Evolutionary conservation across 805 yeast genomes (phyloP), one percentile per base, ranked within the genome.

Genomic region (Metschnikowia matae): DNA sequence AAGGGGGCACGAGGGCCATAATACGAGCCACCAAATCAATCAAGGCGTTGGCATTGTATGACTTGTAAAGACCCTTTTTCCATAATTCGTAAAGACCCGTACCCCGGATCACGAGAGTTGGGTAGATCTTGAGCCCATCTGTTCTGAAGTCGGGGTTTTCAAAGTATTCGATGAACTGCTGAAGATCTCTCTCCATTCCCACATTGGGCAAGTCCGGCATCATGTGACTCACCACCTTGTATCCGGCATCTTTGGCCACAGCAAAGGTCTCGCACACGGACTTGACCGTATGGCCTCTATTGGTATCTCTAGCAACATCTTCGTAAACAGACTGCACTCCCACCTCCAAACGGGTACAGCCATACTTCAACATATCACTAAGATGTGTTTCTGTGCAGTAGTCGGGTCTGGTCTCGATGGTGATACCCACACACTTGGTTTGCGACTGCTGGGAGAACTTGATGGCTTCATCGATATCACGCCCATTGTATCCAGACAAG

Each of bases 151-250:
- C 96, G 1, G 99, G 99, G 66, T 89, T 94, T 61, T 92, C 98
- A 65, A 94, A 94, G 72, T 94, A 94, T 67, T 94, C 99, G 62
- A 85, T 82, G 65, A 94, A 94, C 71, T 94, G 99, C 63, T 90
- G 96, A 52, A 92, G 73, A 66, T 94, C 99, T 66, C 99, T 81
- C 70, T 94, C 99, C 96, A 92, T 89, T 17, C 98, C 99, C 52
- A 94, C 97, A 63, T 94, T 94, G 15, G 99, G 99, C 61, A 94
- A 77, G 74, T 94, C 99, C 14, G 99, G 99, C 99, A 94, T 94
- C 99, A 94, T 94, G 71, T 94, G 99, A 57, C 96, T 84, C 21
- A 94, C 99, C 48, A 94, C 96, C 66, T 94, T 94, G 70, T 91
- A 94, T 13, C 99, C 99, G 1, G 99, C 92, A 69, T 94, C 99